A percentile compares a stretch with the other conserved stretches of the same genome.
phyloP scores from a whole-genome alignment of 2,329 filamentous ascomycete species.

The Ophidiomyces ophidiicola region DNA sequence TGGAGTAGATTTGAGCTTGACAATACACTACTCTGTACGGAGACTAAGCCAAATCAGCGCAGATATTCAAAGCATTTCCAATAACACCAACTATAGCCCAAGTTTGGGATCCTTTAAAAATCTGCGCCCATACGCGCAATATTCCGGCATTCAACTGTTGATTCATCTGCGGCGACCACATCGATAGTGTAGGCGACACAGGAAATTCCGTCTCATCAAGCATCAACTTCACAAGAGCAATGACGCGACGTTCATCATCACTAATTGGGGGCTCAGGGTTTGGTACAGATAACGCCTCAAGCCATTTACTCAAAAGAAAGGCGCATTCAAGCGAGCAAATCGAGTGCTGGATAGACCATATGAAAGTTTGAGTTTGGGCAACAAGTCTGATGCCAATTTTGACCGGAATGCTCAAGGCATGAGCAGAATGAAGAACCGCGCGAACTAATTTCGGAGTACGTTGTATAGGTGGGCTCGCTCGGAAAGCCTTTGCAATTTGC shows the following conservation, averaged over 20 bases:
- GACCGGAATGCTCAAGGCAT: constrained; percentile 43
- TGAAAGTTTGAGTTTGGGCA: constrained; percentile 41
- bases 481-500: constrained; percentile 36
- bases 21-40: no score
- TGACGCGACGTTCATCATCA: constrained; percentile 36
- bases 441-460: constrained; percentile 38
- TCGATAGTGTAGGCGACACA: constrained; percentile 30
- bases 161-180: constrained; percentile 33
- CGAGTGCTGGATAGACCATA: constrained; percentile 45
- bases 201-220: constrained; percentile 40
- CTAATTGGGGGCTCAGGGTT: constrained; percentile 33
- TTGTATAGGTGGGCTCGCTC: constrained; percentile 31
- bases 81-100: constrained; percentile 39
- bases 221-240: constrained; percentile 39
- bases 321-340: constrained; percentile 44
- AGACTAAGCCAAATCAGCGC: constrained; percentile 25
- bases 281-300: constrained; percentile 33
- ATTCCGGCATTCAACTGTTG: constrained; percentile 36
- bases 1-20: no score
- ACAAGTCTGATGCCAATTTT: constrained; percentile 43
- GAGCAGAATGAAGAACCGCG: constrained; percentile 42
- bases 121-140: constrained; percentile 37
- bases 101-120: constrained; percentile 37
- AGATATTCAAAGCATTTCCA: constrained; percentile 35
- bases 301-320: constrained; percentile 37